Conservation (phyloP, 2,329 filamentous ascomycete genomes). For the Aureobasidium namibiae region DNA sequence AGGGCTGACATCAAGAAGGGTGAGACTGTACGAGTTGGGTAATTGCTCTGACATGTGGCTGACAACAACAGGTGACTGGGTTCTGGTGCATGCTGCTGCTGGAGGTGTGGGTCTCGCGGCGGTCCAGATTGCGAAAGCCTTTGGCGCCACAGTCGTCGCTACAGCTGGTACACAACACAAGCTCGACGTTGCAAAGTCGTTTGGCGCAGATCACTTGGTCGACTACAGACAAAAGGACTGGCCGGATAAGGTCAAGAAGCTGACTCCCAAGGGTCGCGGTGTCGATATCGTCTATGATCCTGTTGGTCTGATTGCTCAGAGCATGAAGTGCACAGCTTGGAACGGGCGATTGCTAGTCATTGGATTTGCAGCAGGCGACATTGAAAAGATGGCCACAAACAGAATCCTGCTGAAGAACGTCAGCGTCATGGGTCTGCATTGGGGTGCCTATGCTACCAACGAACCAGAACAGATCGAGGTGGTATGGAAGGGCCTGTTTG, state of each 20-base stretch:
- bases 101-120: constrained; percentile 87
- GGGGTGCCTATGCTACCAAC: constrained; percentile 72
- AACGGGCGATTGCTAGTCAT: constrained; percentile 82
- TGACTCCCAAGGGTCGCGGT: constrained; percentile 64
- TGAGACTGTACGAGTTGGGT: constrained; percentile 11
- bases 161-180: constrained; percentile 78
- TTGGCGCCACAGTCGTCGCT: constrained; percentile 85
- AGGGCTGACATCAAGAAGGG: constrained; percentile 63
- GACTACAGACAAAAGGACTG: constrained; percentile 62
- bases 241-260: constrained; percentile 62
- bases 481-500: constrained; percentile 78
- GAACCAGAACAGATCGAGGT: constrained; percentile 60
- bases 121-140: constrained; percentile 88
- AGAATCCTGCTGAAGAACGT: constrained; percentile 92
- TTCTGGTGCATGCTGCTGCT: constrained; percentile 85
- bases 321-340: constrained; percentile 88
- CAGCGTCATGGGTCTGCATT: constrained; percentile 79
- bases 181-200: constrained; percentile 66
- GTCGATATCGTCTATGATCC: constrained; percentile 96
- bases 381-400: constrained; percentile 90
- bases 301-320: constrained; percentile 79
- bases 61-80: constrained; percentile 58
- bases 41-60: neutral
- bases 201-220: constrained; percentile 76
- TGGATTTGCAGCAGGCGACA: constrained; percentile 76